Evolutionary conservation across 2,329 filamentous ascomycete genomes (phyloP), one percentile per base, ranked within the genome.

Genomic region (Fusarium anguioides): DNA sequence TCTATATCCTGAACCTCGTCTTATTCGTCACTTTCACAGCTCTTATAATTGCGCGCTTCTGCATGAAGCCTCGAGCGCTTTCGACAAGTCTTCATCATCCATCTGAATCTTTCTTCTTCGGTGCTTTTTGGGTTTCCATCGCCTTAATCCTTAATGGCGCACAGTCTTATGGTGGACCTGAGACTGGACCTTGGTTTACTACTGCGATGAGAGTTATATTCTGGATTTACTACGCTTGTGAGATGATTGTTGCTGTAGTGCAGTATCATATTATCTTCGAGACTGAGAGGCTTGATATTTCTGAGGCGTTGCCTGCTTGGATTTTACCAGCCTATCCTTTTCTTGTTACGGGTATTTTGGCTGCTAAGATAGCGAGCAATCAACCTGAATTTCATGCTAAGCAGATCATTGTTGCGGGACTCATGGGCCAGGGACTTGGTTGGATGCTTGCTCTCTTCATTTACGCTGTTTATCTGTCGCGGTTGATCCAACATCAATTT

Each of bases 381-480:
- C 60, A 63, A 14, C 60, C 60, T 29, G 36, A 50, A 12, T 57
- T 37, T 58, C 63, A 59, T 24, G 60, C 58, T 2, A 10, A 50
- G 6, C 60, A 63, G 23, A 63, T 63, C 1, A 58, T 63, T 4
- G n/a, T 63, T 10, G 60, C 60, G 1, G 60, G 60, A 5, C 45
- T 63, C 8, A 63, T 63, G 60, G 60, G 60, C 0, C 60, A 63
- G 9, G 60, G 60, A 4, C 44, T 63, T 11, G 60, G 60, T 0
- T 63, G 60, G 60, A 63, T 63, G 60, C 58, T 63, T 23, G 58
- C 60, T 3, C 50, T 63, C 3, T 63, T 63, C 4, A 63, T 63
- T 8, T 63, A 63, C 4, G 58, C 58, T 5, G 60, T 63, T 7
- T 63, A 63, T 11, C 3, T 63, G 2, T 57, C 60, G 6, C 60